Conservation (phyloP, 2,329 filamentous ascomycete genomes). For the Penicillium sumatraense region DNA sequence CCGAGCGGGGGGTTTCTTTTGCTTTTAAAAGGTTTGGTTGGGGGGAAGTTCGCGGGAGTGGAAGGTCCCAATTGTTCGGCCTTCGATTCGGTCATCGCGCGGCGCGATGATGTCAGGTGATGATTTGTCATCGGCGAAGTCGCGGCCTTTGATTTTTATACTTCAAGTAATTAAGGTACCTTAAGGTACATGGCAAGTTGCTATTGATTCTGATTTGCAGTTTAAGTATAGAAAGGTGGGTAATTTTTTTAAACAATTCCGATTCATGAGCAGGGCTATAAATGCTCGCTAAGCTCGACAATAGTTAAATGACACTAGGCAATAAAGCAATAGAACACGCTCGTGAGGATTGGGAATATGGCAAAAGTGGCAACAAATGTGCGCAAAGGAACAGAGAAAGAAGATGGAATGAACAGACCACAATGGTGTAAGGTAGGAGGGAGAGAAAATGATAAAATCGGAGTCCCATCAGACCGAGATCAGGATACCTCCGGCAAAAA, state of each 20-base stretch:
- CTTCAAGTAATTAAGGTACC: too few relatives aligned
- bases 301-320: constrained; percentile 11
- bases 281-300: constrained; percentile 1
- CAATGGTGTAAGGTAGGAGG: background rate
- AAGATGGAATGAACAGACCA: constrained; percentile 7
- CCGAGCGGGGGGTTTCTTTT: constrained; percentile 17
- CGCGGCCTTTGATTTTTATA: too few relatives aligned
- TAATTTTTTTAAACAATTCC: background rate
- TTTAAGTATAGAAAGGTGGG: too few relatives aligned
- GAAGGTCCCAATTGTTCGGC: background rate
- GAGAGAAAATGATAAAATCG: background rate
- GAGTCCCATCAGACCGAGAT: background rate
- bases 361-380: constrained; percentile 20
- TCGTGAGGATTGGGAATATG: constrained; percentile 28
- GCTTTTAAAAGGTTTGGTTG: constrained; percentile 6
- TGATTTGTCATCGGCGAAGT: constrained; percentile 24
- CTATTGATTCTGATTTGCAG: background rate
- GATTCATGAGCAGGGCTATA: constrained; percentile 4
- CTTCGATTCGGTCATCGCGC: constrained; percentile 18
- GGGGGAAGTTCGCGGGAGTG: too few relatives aligned
- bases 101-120: constrained; percentile 30
- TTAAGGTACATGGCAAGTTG: background rate
- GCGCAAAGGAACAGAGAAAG: background rate
- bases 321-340: constrained; percentile 15
- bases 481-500: background rate